Conservation (phyloP, 352 stramenopile species). For the Phytophthora boehmeriae region DNA sequence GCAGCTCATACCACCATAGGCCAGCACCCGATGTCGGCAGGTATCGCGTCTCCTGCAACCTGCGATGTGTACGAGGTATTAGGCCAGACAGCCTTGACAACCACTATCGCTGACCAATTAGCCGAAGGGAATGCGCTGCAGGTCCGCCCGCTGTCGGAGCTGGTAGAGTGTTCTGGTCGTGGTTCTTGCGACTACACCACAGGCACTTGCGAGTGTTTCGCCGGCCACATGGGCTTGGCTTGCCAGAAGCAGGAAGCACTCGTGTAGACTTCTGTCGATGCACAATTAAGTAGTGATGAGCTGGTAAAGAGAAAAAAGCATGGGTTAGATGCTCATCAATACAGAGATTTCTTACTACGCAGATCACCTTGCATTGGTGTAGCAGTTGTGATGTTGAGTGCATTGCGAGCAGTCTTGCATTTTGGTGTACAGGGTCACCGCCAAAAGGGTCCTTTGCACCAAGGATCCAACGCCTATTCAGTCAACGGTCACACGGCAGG, state of each 20-base stretch:
- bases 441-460: too few species aligned
- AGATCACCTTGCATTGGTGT: too few species aligned
- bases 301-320: too few species aligned
- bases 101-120: not conserved
- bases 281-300: too few species aligned
- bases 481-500: too few species aligned
- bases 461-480: too few species aligned
- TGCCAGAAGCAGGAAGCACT: conserved; percentile 74
- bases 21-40: conserved; percentile 41
- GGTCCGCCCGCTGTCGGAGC: conserved; percentile 36
- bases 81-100: not conserved
- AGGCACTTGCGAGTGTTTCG: conserved; percentile 67
- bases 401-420: too few species aligned
- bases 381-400: too few species aligned
- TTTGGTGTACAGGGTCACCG: too few species aligned
- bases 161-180: conserved; percentile 63
- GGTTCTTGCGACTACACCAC: conserved; percentile 59
- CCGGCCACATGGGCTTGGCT: conserved; percentile 77
- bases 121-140: not conserved
- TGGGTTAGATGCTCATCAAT: too few species aligned
- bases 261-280: too few species aligned
- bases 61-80: conserved; percentile 53
- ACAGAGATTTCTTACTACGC: too few species aligned
- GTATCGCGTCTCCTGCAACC: not conserved
- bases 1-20: conserved; percentile 29